Conservation (phyloP, 2,329 filamentous ascomycete genomes). For the Neopestalotiopsis clavispora region DNA sequence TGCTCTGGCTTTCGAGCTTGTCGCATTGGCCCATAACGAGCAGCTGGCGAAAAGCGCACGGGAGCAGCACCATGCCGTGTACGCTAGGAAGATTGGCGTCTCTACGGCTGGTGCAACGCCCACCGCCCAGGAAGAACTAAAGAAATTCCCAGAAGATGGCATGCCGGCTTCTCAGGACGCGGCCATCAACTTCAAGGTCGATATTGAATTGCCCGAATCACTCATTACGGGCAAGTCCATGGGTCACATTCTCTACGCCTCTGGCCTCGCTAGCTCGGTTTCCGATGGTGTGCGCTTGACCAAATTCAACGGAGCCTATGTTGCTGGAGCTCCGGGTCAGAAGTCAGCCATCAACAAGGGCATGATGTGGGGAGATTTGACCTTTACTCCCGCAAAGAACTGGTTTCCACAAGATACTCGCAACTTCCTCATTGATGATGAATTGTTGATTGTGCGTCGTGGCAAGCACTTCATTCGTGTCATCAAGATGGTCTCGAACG, state of each 20-base stretch:
- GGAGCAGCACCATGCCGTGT: slow-evolving; percentile 55
- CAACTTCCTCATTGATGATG: slow-evolving; percentile 64
- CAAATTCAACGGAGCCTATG: slow-evolving; percentile 60
- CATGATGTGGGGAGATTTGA: slow-evolving; percentile 54
- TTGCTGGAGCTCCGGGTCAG: slow-evolving; percentile 56
- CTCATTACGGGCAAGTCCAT: slow-evolving; percentile 61
- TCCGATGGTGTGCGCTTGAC: slow-evolving; percentile 66
- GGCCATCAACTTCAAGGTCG: slow-evolving; percentile 48
- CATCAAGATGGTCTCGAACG: slow-evolving; percentile 62
- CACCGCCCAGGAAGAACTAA: slow-evolving; percentile 19
- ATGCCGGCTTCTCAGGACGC: slow-evolving; percentile 44
- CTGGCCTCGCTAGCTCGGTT: slow-evolving; percentile 60
- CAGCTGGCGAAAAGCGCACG: slow-evolving; percentile 68
- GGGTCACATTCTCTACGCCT: slow-evolving; percentile 62
- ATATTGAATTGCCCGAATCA: slow-evolving; percentile 64
- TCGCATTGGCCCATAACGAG: slow-evolving; percentile 77
- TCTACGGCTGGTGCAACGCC: slow-evolving; percentile 8
- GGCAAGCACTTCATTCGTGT: slow-evolving; percentile 69
- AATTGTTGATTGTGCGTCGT: slow-evolving; percentile 64
- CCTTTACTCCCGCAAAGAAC: slow-evolving; percentile 65
- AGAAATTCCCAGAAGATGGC: slow-evolving; percentile 26
- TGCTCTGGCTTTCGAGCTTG: slow-evolving; percentile 78
- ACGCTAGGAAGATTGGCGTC: slow-evolving; percentile 37
- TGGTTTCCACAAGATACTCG: slow-evolving; percentile 62
- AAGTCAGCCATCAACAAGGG: slow-evolving; percentile 30